Evolutionary conservation across 495 filamentous ascomycete species (phyloP), one percentile per base, ranked within the genome.

Genomic region (Oleoguttula mirabilis): DNA sequence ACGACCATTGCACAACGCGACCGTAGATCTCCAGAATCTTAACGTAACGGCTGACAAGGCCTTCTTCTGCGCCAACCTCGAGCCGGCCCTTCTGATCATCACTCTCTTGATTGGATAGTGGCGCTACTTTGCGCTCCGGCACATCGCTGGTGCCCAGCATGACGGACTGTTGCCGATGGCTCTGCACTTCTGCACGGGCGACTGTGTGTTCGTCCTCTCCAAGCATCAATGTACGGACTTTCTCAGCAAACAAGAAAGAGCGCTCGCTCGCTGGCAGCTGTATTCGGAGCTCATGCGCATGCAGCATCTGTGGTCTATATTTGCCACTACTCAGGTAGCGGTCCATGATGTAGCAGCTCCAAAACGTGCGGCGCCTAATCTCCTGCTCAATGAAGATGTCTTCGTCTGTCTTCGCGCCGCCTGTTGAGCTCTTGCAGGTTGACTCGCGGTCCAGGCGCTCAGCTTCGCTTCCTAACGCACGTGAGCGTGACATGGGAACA

Each of bases 291-390:
- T 85, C 79, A 34, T 77, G 72, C 14, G 75, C 67, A 15, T 68
- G 67, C 41, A 86, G 72, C 64, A 82, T 82, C 12, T 75, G 72
- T 1, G 78, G 76, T 6, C 83, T 71, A 45, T 79, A 77, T 51
- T 82, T 80, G 19, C 84, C 84, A 52, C 78, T 83, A 39, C 79
- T 76, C 23, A 90, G 61, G 55, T 82, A 80, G 11, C 84, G 73
- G 55, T 94, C 85, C 46, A 92, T 70, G 39, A 88, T 76, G 50
- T 88, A 82, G 47, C 82, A 84, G 41, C 83, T 83, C 71, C 83
- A 94, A 57, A 88, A 85, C 3, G 84, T 88, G 20, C 85, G 77
- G 24, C 85, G 73, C 52, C 76, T 71, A 12, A 85, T 75, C 60
- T 93, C 85, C 51, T 79, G 79, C 6, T 77, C 66, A 27, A 84